A percentile compares a stretch with the other conserved stretches of the same genome.
phyloP scores from a whole-genome alignment of 345 rosid species.

The Eucalyptus rudis region DNA sequence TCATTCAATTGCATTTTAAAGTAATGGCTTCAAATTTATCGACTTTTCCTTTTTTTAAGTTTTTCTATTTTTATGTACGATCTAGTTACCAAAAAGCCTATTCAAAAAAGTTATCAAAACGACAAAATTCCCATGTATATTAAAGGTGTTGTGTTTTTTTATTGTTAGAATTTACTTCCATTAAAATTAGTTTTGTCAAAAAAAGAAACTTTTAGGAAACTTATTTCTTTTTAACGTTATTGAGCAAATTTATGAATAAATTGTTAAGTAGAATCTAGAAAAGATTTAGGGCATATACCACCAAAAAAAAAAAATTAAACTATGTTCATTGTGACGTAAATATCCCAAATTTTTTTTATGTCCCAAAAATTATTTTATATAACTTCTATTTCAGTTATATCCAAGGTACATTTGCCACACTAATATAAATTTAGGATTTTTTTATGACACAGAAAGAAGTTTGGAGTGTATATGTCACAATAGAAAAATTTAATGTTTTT shows the following conservation, averaged over 20 bases:
- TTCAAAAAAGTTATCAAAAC: not conserved
- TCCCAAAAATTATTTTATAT: too few species aligned
- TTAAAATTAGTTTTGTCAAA: not conserved
- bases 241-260: not conserved
- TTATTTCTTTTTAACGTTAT: not conserved
- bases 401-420: not conserved
- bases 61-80: not conserved
- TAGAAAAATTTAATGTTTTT: not conserved
- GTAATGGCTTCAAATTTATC: too few species aligned
- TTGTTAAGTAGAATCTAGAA: not conserved
- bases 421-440: too few species aligned
- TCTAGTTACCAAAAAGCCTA: fast-evolving
- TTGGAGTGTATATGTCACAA: not conserved
- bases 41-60: not conserved
- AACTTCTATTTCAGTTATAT: not conserved
- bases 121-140: too few species aligned
- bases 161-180: not conserved
- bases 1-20: not conserved
- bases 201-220: not conserved
- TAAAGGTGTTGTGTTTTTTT: not conserved
- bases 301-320: too few species aligned
- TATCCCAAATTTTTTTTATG: too few species aligned
- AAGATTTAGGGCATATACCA: not conserved
- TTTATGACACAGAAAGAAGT: too few species aligned
- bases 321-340: fast-evolving